phyloP scores from a whole-genome alignment of 2,329 filamentous ascomycete species.

The Ophiostoma fasciatum region DNA sequence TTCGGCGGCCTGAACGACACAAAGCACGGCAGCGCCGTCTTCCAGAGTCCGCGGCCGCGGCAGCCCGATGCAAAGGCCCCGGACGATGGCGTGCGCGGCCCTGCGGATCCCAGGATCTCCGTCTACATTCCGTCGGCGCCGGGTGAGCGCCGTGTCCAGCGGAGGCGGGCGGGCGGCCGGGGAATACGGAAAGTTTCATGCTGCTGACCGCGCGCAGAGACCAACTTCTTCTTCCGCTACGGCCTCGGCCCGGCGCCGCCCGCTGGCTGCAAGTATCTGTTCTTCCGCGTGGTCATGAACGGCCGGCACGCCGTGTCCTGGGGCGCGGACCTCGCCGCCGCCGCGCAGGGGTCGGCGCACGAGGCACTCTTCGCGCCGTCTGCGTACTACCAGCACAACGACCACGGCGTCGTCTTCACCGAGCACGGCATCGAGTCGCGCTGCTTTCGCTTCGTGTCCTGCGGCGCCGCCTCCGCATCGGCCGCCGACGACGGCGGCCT shows the following conservation, averaged over 20 bases:
- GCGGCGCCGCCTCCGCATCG: conserved; percentile 21
- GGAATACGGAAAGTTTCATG: too few relatives aligned
- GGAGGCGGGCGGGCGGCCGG: too few relatives aligned
- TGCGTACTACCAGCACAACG: conserved; percentile 23
- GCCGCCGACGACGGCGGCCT: conserved; percentile 38
- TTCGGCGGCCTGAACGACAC: conserved; percentile 14
- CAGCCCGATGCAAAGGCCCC: neutral
- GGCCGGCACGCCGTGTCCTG: conserved; percentile 36
- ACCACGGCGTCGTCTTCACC: conserved; percentile 20
- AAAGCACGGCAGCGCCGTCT: neutral
- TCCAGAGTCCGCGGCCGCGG: conserved; percentile 5
- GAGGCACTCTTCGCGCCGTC: conserved; percentile 33
- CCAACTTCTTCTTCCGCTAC: conserved; percentile 39
- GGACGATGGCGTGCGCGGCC: conserved; percentile 11
- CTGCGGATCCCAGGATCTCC: conserved; percentile 28
- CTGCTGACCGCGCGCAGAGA: conserved; percentile 20
- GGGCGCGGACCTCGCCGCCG: conserved; percentile 31
- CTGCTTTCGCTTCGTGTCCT: conserved; percentile 33
- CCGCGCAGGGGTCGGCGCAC: conserved; percentile 19
- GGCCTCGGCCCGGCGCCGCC: conserved; percentile 22
- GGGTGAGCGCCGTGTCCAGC: too few relatives aligned
- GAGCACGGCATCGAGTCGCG: conserved; percentile 31
- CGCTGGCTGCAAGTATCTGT: conserved; percentile 25
- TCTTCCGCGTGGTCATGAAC: conserved; percentile 42
- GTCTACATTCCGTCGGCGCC: conserved; percentile 42